Conservation (phyloP, 23 red algal genomes). For the Gracilaria domingensis region DNA sequence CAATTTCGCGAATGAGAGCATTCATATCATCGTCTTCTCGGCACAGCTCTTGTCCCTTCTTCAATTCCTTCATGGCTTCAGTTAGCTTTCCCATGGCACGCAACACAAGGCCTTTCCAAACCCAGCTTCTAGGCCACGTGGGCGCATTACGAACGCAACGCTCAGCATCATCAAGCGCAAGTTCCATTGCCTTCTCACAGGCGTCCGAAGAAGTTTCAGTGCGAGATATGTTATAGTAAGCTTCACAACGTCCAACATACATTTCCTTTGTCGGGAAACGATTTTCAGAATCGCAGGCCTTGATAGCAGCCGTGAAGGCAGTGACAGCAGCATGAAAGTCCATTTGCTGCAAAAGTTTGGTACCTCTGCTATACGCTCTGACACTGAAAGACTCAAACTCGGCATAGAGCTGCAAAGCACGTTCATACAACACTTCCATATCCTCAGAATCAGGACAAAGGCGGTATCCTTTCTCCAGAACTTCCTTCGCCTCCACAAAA, state of each 20-base stretch:
- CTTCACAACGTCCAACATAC: slow-evolving; percentile 58
- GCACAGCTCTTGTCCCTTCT: slow-evolving; percentile 73
- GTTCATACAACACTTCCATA: slow-evolving; percentile 63
- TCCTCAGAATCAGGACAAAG: slow-evolving; percentile 58
- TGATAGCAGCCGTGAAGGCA: slow-evolving; percentile 64
- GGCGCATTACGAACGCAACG: slow-evolving; percentile 75
- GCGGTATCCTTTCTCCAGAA: slow-evolving; percentile 48
- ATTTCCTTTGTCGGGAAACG: slow-evolving; percentile 61
- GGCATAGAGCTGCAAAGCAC: slow-evolving; percentile 41
- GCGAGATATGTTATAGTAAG: slow-evolving; percentile 21
- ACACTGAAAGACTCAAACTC: slow-evolving; percentile 73
- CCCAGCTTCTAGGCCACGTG: slow-evolving; percentile 69
- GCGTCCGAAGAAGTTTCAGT: slow-evolving; percentile 31
- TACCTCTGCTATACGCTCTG: slow-evolving; percentile 36
- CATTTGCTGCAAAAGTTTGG: slow-evolving; percentile 32
- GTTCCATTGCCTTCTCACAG: slow-evolving; percentile 43
- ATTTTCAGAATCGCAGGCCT: slow-evolving; percentile 51
- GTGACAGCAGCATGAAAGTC: slow-evolving; percentile 55
- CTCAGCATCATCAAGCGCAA: slow-evolving; percentile 81
- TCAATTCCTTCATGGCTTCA: slow-evolving; percentile 58
- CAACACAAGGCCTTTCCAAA: slow-evolving; percentile 68
- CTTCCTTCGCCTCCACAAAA: slow-evolving; percentile 65
- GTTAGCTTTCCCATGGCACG: slow-evolving; percentile 58
- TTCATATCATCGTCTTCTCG: slow-evolving; percentile 69
- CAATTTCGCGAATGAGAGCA: slow-evolving; percentile 39